Evolutionary conservation across 345 rosid genomes (phyloP), one percentile per base, ranked within the genome.

Genomic region (Gossypioides kirkii): DNA sequence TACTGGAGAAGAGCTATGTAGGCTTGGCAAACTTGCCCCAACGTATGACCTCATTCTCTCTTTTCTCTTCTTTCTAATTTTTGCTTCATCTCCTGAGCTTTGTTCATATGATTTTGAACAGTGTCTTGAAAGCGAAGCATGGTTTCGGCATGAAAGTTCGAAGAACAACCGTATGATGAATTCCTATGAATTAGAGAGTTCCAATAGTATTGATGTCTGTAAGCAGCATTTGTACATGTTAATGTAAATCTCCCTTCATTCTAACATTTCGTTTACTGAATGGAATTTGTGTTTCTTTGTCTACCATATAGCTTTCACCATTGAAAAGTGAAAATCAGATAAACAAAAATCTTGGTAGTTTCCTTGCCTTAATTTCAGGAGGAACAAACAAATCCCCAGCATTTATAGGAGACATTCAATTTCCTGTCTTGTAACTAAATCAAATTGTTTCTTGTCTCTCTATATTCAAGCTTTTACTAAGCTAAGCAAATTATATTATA

Each of bases 101-200:
- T 69, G 25, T 69, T 78, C 17, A 64, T 61, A 32, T 60, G 45
- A 71, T 71, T 23, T 73, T 69, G 45, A 70, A 79, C 97, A 94
- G 98, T 73, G 87, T 94, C 42, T 91, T 90, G 89, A 89, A 80
- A 83, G 82, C 71, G 68, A 89, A 82, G 80, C 95, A 80, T 80
- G 98, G 98, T 55, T 94, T 92, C 10, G 98, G 98, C 79, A 94
- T 94, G 95, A 94, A 85, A 83, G 83, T 70, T 70, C 92, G 88
- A 3, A 85, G 82, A 63, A 70, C 86, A 61, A 84, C 80, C 32
- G 77, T 84, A n/a, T 76, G 61, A 79, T 56, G 79, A 73, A 59
- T 14, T 68, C 7, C n/a, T 14, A 8, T 20, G 4, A 49, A 6
- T 47, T 26, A 2, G n/a, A 75, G 2, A 6, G 12, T 43, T 43